Conservation (phyloP, 2,329 filamentous ascomycete genomes). For the Delphinella strobiligena region DNA sequence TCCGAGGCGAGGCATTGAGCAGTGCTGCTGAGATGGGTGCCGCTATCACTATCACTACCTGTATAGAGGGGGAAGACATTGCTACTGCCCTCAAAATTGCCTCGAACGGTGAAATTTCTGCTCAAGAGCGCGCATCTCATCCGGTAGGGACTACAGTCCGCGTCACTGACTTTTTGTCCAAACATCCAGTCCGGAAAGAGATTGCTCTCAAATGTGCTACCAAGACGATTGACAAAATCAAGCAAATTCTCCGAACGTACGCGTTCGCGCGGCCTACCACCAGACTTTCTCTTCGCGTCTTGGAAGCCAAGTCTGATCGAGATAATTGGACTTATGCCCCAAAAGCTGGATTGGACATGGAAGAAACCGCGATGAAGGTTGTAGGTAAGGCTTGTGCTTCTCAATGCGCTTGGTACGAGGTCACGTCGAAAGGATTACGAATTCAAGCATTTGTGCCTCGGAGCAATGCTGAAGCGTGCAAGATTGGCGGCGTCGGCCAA, state of each 20-base stretch:
- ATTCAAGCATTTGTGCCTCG: slow-evolving; percentile 49
- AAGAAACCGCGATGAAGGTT: slow-evolving; percentile 50
- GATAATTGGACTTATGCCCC: slow-evolving; percentile 53
- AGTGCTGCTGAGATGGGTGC: slow-evolving; percentile 49
- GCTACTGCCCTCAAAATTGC: slow-evolving; percentile 42
- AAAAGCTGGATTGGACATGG: slow-evolving; percentile 33
- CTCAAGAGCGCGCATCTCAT: slow-evolving; percentile 36
- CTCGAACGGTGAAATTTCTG: slow-evolving; percentile 30
- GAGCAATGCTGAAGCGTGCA: slow-evolving; percentile 29
- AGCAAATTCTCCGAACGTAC: slow-evolving; percentile 50
- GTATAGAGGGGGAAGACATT: slow-evolving; percentile 47
- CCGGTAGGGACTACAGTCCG: slow-evolving; percentile 59
- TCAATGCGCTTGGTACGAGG: slow-evolving; percentile 37
- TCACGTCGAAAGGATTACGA: slow-evolving; percentile 28
- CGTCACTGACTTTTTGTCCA: slow-evolving; percentile 46
- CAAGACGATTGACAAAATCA: slow-evolving; percentile 47
- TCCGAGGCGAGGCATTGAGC: slow-evolving; percentile 63
- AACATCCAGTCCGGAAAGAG: slow-evolving; percentile 52
- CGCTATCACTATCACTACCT: slow-evolving; percentile 49
- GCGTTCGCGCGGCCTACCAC: slow-evolving; percentile 53
- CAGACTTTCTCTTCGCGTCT: slow-evolving; percentile 48
- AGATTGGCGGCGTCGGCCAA: slow-evolving; percentile 29
- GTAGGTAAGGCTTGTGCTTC: slow-evolving; percentile 45
- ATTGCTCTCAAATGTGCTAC: slow-evolving; percentile 43
- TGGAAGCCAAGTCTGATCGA: slow-evolving; percentile 39